Evolutionary conservation across 345 rosid species (phyloP).

Genomic region (Eucalyptus camaldulensis): DNA sequence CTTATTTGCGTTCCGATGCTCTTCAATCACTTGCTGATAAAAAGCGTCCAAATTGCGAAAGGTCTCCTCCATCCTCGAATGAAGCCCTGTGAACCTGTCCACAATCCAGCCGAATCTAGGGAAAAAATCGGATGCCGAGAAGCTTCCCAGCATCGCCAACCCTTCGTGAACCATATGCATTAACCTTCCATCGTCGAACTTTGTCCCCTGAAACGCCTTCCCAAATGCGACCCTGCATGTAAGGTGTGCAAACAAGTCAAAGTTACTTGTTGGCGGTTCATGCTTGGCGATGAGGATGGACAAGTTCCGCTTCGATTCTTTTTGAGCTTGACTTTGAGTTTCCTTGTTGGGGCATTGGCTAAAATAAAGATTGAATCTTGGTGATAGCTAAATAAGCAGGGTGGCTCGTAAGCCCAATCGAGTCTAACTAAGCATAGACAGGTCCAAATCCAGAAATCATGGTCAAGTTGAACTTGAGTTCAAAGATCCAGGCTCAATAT

Average conservation of each 20-base stretch:
- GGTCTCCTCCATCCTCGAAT: background rate
- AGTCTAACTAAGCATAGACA: background rate
- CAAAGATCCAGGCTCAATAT: background rate
- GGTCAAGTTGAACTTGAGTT: background rate
- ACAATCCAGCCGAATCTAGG: constrained; percentile 5
- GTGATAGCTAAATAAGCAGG: background rate
- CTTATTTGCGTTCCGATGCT: background rate
- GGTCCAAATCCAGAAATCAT: background rate
- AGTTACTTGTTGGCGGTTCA: background rate
- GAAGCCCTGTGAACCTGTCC: constrained; percentile 1
- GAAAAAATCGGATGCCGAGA: constrained; percentile 5
- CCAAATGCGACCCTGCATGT: constrained; percentile 9
- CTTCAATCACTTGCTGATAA: background rate
- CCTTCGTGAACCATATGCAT: background rate
- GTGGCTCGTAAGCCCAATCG: background rate
- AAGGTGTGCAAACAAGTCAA: background rate
- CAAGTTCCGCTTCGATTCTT: background rate
- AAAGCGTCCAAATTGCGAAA: background rate
- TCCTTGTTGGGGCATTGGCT: background rate
- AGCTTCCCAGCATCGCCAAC: background rate
- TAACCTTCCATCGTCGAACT: background rate
- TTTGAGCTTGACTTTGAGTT: background rate
- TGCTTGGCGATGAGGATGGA: background rate
- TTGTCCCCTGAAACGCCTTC: constrained; percentile 4
- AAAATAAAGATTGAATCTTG: background rate